Conservation (phyloP, 202 grass and related monocot genomes). For the Saccharum hybrid region DNA sequence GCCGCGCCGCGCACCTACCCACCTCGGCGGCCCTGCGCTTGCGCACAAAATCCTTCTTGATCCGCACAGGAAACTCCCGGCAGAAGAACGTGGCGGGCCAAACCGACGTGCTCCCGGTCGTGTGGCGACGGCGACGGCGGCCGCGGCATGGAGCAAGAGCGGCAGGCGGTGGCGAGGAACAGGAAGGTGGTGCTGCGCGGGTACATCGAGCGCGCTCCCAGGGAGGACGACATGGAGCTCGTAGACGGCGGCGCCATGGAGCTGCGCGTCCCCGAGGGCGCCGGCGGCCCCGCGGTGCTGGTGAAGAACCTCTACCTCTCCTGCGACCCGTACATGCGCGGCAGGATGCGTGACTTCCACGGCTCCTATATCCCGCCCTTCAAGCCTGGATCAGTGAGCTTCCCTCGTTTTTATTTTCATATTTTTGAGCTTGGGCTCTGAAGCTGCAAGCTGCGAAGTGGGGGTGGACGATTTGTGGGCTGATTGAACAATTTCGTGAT, state of each 20-base stretch:
- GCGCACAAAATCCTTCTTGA: too few species aligned
- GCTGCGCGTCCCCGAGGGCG: conserved; percentile 54
- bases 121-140: background rate
- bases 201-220: conserved; percentile 64
- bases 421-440: background rate
- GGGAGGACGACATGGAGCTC: conserved; percentile 81
- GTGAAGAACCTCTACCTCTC: conserved; percentile 92
- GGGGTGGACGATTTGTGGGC: background rate
- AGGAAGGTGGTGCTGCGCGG: conserved; percentile 72
- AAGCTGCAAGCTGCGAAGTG: background rate
- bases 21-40: too few species aligned
- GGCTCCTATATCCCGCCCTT: conserved; percentile 77
- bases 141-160: conserved; percentile 37
- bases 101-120: background rate
- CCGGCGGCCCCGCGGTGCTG: conserved; percentile 49
- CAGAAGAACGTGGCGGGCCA: background rate
- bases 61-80: background rate
- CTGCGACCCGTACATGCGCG: conserved; percentile 89
- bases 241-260: conserved; percentile 47
- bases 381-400: conserved; percentile 70
- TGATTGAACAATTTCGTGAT: background rate
- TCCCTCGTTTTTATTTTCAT: background rate
- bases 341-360: conserved; percentile 65
- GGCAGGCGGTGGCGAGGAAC: conserved; percentile 54
- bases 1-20: too few species aligned